Evolutionary conservation across 2,329 filamentous ascomycete genomes (phyloP), one percentile per base, ranked within the genome.

Genomic region (Fusarium sp.): DNA sequence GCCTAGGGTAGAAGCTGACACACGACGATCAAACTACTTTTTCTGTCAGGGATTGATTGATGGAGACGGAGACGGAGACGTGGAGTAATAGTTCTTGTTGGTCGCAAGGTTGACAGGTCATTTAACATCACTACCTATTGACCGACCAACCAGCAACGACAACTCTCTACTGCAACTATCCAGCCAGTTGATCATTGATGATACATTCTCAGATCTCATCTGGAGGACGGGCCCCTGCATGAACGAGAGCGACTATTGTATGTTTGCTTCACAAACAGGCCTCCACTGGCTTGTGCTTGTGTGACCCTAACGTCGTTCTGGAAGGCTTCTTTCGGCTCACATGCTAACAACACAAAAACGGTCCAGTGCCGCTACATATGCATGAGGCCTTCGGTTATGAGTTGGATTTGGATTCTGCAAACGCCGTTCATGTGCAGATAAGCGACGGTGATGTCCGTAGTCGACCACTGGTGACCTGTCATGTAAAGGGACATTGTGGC

Each of bases 381-480:
- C 70, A 66, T 54, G 48, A 42, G 45, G 18, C 38, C 49, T 60
- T 44, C 29, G 23, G 21, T 35, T 55, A 29, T 41, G 51, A 55
- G 37, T 42, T 42, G 54, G 18, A 25, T 57, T 42, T 44, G 41
- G 41, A 67, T 52, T 54, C 51, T 46, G 52, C 49, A 55, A 69
- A 66, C 69, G 52, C 56, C 65, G 48, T 54, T 73, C 52, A 66
- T 49, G 42, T 74, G 74, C 68, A 76, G 74, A 75, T 76, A 76
- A 76, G 74, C 74, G 74, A 76, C 71, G 70, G 73, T 75, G 74
- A 76, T 76, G 73, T 60, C 73, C 72, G 72, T 31, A 41, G 46
- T 49, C 29, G 48, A 38, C 38, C 45, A 44, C 27, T 49, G 52
- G 55, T 74, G 63, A 69, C 55, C 55, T 64, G 65, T 66, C 57